Percentiles rank a stretch among this genome's conserved stretches.
phyloP scores from a whole-genome alignment of 208 protist species.

The Trypanosoma lewisi region DNA sequence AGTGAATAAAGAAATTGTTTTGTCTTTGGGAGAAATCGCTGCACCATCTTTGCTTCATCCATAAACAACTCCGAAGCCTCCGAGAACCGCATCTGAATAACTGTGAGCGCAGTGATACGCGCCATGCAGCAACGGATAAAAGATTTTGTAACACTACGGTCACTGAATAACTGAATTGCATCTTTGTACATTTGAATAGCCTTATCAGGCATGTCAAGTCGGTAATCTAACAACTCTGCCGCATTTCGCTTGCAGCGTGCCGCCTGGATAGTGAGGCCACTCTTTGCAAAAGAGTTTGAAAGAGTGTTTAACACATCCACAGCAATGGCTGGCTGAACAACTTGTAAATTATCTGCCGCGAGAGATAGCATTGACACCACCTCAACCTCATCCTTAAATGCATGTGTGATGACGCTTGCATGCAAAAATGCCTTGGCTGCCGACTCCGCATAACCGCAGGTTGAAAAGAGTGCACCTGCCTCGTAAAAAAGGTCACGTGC shows the following conservation, averaged over 20 bases:
- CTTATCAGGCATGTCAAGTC: constrained; percentile 30
- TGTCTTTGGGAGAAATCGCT: constrained; percentile 36
- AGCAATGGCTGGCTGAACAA: constrained; percentile 47
- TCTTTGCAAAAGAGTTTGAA: constrained; percentile 32
- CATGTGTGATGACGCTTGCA: constrained; percentile 69
- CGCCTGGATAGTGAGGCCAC: constrained; percentile 48
- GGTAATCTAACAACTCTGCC: constrained; percentile 50
- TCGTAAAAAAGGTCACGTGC: constrained; percentile 67
- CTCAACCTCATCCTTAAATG: constrained; percentile 63
- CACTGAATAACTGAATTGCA: constrained; percentile 51
- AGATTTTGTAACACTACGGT: constrained; percentile 31
- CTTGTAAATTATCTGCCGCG: constrained; percentile 55
- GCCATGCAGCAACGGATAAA: constrained; percentile 52
- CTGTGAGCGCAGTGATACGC: constrained; percentile 51
- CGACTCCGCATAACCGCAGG: constrained; percentile 34
- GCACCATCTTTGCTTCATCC: constrained; percentile 33
- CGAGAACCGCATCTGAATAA: constrained; percentile 41
- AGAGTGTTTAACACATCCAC: constrained; percentile 53
- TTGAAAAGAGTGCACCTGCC: constrained; percentile 61
- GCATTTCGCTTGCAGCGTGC: constrained; percentile 68
- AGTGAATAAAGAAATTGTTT: constrained; percentile 53
- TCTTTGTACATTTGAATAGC: constrained; percentile 54
- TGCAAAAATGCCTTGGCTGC: constrained; percentile 59
- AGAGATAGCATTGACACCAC: constrained; percentile 38
- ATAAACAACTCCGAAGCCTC: constrained; percentile 50